Percentiles rank a stretch among this genome's conserved stretches.
These are phyloP conservation scores for Salvia hispanica DNA, from an alignment of 257 asterid species.

Conservation along the genomic window DNA sequence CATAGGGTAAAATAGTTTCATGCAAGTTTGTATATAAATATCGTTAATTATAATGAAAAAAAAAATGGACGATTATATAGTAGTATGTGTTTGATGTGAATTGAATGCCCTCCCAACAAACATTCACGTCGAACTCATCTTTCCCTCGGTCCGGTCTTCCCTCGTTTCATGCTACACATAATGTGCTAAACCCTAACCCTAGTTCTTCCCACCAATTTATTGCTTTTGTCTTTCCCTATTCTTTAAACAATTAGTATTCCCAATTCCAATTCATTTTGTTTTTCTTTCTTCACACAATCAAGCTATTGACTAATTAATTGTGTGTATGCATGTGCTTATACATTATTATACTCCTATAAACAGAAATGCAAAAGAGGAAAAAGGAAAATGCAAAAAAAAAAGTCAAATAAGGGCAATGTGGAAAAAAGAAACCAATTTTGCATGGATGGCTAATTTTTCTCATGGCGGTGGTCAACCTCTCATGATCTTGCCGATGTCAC, in stretches of 20 bases:
- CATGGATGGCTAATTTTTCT: conserved; percentile 46
- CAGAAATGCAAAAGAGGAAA: not conserved
- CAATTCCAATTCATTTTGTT: conserved; percentile 15
- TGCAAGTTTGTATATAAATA: not conserved
- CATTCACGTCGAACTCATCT: conserved; percentile 84
- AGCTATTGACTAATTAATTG: conserved; percentile 30
- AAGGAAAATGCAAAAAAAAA: not conserved
- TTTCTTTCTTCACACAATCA: conserved; percentile 27
- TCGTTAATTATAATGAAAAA: not conserved
- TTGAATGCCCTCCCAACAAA: conserved; percentile 87
- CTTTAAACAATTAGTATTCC: conserved; percentile 29
- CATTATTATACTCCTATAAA: not conserved
- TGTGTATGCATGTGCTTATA: not conserved
- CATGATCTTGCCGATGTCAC: conserved; percentile 17
- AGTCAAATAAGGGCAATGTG: conserved; percentile 54
- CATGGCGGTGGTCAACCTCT: conserved; percentile 83
- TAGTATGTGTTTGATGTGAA: conserved; percentile 49
- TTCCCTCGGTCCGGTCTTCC: conserved; percentile 56
- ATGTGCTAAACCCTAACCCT: conserved; percentile 62
- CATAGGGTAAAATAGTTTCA: too few relatives aligned
- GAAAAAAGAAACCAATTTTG: conserved; percentile 33
- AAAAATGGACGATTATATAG: too few relatives aligned
- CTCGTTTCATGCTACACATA: conserved; percentile 40
- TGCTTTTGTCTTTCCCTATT: conserved; percentile 54
- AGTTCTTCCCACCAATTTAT: conserved; percentile 60